phyloP scores from a whole-genome alignment of 2,329 filamentous ascomycete species.

The Fusarium verticillioides region DNA sequence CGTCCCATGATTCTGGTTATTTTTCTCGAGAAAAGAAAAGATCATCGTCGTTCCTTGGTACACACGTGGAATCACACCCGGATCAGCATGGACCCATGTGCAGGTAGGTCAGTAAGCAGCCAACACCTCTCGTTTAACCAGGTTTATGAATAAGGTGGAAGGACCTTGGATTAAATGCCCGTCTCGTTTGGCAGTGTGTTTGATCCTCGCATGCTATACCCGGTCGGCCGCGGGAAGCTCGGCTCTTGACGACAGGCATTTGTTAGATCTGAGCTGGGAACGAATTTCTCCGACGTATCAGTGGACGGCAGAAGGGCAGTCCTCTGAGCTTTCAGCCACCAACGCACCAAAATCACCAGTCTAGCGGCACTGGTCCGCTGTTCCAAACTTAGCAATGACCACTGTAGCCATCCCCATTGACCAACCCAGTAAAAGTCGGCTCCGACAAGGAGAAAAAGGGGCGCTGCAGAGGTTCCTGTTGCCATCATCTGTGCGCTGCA shows the following conservation, averaged over 20 bases:
- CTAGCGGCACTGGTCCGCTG: neutral
- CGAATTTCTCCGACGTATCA: neutral
- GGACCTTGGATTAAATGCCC: neutral
- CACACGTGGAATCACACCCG: neutral
- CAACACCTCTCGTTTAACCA: slow-evolving; percentile 5
- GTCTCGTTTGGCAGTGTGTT: neutral
- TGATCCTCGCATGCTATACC: slow-evolving; percentile 4
- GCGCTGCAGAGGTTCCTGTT: neutral
- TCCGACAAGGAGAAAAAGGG: slow-evolving; percentile 4
- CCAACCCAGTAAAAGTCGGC: neutral
- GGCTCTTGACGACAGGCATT: neutral
- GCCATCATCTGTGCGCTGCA: neutral
- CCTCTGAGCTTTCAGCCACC: neutral
- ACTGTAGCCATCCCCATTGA: neutral
- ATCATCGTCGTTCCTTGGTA: neutral
- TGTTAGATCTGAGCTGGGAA: neutral
- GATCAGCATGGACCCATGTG: neutral
- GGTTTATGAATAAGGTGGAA: neutral
- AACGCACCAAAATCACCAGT: neutral
- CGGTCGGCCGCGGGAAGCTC: neutral
- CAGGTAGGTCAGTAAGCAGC: neutral
- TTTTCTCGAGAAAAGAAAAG: neutral
- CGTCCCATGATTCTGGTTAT: neutral
- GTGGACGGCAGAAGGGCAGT: neutral
- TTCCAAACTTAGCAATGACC: neutral